These are phyloP conservation scores for Candida peoriensis DNA, from an alignment of 805 yeast genomes.

Conservation along the genomic window DNA sequence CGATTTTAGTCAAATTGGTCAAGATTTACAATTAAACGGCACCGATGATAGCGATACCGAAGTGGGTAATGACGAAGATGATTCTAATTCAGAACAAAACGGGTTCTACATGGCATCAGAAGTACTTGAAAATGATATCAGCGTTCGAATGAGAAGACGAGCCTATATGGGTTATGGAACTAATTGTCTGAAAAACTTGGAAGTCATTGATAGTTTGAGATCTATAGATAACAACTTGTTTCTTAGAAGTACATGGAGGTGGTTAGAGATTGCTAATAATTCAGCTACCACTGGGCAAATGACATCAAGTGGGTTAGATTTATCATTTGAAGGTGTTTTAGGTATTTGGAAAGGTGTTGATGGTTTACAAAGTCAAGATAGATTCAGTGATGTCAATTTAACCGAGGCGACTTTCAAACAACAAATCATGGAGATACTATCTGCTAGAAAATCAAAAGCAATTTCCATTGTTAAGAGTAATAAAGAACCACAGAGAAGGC, in stretches of 20 bases:
- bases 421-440: conserved; percentile 28
- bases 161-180: conserved; percentile 71
- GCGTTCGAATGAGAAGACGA: conserved; percentile 63
- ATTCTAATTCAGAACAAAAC: conserved; percentile 12
- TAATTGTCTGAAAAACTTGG: conserved; percentile 59
- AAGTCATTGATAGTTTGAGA: conserved; percentile 48
- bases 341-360: conserved; percentile 84
- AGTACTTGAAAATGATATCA: conserved; percentile 66
- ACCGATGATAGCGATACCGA: background rate
- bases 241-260: conserved; percentile 81
- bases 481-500: conserved; percentile 62
- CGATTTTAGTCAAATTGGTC: conserved; percentile 9
- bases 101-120: conserved; percentile 31
- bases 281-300: conserved; percentile 61
- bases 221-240: conserved; percentile 49
- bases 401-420: conserved; percentile 15
- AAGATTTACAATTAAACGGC: background rate
- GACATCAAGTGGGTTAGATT: conserved; percentile 65
- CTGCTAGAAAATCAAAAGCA: conserved; percentile 26
- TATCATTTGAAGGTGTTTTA: conserved; percentile 82
- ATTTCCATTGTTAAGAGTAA: conserved; percentile 33
- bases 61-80: conserved; percentile 6
- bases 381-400: conserved; percentile 30
- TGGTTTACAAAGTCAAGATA: conserved; percentile 43
- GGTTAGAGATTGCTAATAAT: conserved; percentile 73